These are phyloP conservation scores for Cryptosporidium sp. DNA, from an alignment of 169 alveolate genomes.

Conservation along the genomic window DNA sequence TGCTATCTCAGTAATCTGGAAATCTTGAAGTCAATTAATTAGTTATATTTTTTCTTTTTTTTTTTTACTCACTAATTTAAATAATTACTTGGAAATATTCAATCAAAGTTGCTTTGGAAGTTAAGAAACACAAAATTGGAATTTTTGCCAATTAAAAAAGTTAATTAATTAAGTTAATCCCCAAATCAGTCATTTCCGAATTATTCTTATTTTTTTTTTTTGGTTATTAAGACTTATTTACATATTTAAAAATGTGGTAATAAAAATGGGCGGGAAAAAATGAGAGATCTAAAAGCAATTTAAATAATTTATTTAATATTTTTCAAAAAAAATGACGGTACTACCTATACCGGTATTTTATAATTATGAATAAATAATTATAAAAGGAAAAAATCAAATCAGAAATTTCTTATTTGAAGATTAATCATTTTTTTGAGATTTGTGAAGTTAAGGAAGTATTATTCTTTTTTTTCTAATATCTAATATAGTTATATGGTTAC, in stretches of 20 bases:
- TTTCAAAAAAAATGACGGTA: background rate
- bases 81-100: background rate
- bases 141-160: background rate
- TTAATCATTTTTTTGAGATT: background rate
- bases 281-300: slow-evolving; percentile 9
- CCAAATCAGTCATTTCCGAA: background rate
- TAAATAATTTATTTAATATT: background rate
- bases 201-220: background rate
- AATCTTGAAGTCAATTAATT: background rate
- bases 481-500: background rate
- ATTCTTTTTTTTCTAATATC: background rate
- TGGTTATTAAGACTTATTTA: background rate
- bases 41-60: background rate
- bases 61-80: background rate
- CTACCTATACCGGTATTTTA: slow-evolving; percentile 24
- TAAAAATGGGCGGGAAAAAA: background rate
- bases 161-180: background rate
- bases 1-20: background rate
- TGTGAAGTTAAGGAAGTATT: background rate
- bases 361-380: background rate
- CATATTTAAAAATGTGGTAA: background rate
- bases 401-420: background rate
- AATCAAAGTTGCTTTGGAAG: background rate
- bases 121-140: background rate
- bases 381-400: background rate